Base-by-base conservation (phyloP, 306 rosid genomes). In the Trifolium subterraneum region DNA sequence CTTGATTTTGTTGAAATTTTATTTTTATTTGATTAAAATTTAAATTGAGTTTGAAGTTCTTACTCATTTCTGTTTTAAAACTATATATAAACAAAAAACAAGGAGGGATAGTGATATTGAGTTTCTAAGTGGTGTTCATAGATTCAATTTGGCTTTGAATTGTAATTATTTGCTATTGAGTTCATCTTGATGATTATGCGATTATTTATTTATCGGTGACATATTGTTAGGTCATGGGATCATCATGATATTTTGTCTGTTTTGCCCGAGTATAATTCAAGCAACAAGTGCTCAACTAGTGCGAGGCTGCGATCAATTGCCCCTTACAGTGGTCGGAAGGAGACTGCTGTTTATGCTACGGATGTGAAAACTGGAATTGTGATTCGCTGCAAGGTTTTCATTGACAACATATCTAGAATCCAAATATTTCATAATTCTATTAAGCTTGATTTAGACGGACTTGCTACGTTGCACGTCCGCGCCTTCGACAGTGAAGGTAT, bases 361-460 rank as follows among this genome's bases (percentile, higher is more conserved):
- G 97, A 93, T 72, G 80, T 89, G 35, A 75, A 70, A 22, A 86
- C 94, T 11, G 98, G 97, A 75, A 75, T 45, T 73, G 89, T 91
- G 58, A 84, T 88, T 66, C 96, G 98, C 19, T 89, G 96, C 85
- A 93, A 93, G 92, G 96, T 93, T 66, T 93, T 89, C 77, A 89
- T 93, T 44, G 98, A 93, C 82, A 88, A 84, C 25, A 79, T 93
- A 79, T 87, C 92, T 41, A 86, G 97, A 82, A 88, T 91, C 65
- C 94, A 88, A 86, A 93, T 93, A 65, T 93, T 91, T 85, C 98
- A 93, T 71, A 86, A 79, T 68, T 91, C 98, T 35, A 54, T 93
- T 69, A 93, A 93, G 81, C 98, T 93, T 80, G 98, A 93, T 84
- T 82, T 93, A 51, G 97, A 93, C 63, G 98, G 98, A 81, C 97